Conservation (phyloP, 345 rosid genomes). For the Murraya paniculata region DNA sequence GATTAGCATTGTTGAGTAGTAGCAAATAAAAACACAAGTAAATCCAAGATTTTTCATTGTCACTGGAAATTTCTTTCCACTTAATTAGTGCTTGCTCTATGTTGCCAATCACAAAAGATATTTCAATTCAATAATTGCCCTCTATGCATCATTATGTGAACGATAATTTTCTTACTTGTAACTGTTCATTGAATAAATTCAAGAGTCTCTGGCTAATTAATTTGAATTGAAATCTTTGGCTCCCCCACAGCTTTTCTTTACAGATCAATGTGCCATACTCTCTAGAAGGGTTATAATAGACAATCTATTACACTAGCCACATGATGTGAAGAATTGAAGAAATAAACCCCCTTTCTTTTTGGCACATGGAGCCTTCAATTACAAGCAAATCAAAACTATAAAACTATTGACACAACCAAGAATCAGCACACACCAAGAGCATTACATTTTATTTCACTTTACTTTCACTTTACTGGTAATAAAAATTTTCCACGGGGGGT, state of each 20-base stretch:
- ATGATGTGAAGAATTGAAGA: too few species aligned
- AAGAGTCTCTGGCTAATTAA: neutral
- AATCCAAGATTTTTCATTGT: neutral
- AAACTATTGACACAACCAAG: too few species aligned
- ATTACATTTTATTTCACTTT: too few species aligned
- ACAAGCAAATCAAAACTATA: too few species aligned
- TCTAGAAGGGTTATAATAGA: neutral
- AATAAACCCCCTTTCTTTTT: too few species aligned
- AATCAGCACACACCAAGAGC: too few species aligned
- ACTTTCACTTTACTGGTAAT: too few species aligned
- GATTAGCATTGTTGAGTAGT: neutral
- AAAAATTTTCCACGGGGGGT: too few species aligned
- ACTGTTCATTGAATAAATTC: too few species aligned
- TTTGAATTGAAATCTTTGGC: neutral
- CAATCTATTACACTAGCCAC: too few species aligned
- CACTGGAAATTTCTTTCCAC: neutral
- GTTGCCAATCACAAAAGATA: neutral
- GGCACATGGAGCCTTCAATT: too few species aligned
- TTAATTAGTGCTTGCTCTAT: neutral
- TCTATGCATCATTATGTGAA: neutral
- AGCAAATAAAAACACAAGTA: neutral
- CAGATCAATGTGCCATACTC: neutral
- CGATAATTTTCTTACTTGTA: neutral
- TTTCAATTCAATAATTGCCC: conserved; percentile 9
- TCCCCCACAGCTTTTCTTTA: neutral